A percentile compares a stretch with the other conserved stretches of the same genome.
Evolutionary conservation across 2,329 filamentous ascomycete species (phyloP).

Genomic region (Fusarium haematococcum): DNA sequence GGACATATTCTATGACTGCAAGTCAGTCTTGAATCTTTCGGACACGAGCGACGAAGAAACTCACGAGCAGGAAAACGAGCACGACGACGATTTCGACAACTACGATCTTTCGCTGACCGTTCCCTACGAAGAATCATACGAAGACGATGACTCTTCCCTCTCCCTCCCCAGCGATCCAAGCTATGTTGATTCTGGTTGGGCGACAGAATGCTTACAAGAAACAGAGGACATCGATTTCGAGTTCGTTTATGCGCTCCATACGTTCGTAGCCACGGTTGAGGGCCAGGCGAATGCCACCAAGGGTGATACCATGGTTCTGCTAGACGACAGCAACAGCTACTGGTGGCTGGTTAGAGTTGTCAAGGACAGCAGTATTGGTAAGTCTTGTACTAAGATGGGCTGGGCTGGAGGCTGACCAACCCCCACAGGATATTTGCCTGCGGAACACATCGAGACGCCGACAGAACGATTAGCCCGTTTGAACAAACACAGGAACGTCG

Average conservation of each 20-base stretch:
- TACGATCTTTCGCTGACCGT: slow-evolving; percentile 52
- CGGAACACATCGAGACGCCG: slow-evolving; percentile 98
- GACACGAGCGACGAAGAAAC: slow-evolving; percentile 24
- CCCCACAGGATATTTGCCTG: slow-evolving; percentile 85
- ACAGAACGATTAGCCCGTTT: slow-evolving; percentile 92
- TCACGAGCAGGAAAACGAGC: slow-evolving; percentile 41
- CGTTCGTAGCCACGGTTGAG: slow-evolving; percentile 97
- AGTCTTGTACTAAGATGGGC: slow-evolving; percentile 30
- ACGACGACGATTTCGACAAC: slow-evolving; percentile 43
- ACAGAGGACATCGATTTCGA: slow-evolving; percentile 99
- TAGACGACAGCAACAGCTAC: slow-evolving; percentile 99
- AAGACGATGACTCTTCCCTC: slow-evolving; percentile 64
- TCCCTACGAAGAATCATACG: slow-evolving; percentile 59
- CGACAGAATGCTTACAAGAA: slow-evolving; percentile 86
- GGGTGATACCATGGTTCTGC: slow-evolving; percentile 97
- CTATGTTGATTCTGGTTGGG: slow-evolving; percentile 80
- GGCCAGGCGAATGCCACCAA: slow-evolving; percentile 98
- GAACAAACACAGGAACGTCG: slow-evolving; percentile 98
- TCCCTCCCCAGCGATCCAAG: slow-evolving; percentile 66
- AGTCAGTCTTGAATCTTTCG: slow-evolving; percentile 11
- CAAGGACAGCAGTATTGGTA: slow-evolving; percentile 94
- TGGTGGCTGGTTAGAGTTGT: slow-evolving; percentile 99
- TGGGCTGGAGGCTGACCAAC: slow-evolving; percentile 36
- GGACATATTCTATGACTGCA: slow-evolving; percentile 36
- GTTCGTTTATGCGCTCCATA: slow-evolving; percentile 98